Conservation (phyloP, 257 asterid genomes). For the Ophiorrhiza pumila region DNA sequence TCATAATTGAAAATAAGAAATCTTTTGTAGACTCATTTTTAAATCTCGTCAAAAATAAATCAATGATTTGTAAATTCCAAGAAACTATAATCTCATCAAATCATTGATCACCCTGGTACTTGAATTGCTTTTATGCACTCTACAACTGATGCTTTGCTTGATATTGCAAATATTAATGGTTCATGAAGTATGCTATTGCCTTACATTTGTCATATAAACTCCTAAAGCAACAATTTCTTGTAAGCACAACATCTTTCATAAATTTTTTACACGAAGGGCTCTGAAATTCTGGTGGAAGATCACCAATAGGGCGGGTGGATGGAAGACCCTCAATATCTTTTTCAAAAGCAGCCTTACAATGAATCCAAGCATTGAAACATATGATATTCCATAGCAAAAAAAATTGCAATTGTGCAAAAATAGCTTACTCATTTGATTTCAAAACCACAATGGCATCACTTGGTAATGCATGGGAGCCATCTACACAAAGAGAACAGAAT, state of each 20-base stretch:
- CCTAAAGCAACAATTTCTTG: slow-evolving; percentile 93
- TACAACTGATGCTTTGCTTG: slow-evolving; percentile 65
- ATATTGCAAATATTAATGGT: slow-evolving; percentile 69
- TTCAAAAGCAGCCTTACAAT: slow-evolving; percentile 90
- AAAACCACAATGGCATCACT: slow-evolving; percentile 86
- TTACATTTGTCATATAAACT: slow-evolving; percentile 97
- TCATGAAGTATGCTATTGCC: slow-evolving; percentile 64
- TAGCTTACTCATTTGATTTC: slow-evolving; percentile 85
- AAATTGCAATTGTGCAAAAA: neutral
- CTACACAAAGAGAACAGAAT: too few relatives aligned
- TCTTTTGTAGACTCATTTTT: too few relatives aligned
- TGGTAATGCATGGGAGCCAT: slow-evolving; percentile 92
- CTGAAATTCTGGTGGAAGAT: slow-evolving; percentile 86
- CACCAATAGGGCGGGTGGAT: slow-evolving; percentile 74
- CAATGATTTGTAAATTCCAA: neutral
- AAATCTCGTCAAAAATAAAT: too few relatives aligned
- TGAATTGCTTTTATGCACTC: slow-evolving; percentile 91
- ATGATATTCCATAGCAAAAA: neutral
- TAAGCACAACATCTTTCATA: slow-evolving; percentile 93
- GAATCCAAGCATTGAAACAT: neutral
- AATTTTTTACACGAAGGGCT: slow-evolving; percentile 98
- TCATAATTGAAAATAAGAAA: too few relatives aligned
- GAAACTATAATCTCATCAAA: neutral
- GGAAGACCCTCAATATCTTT: slow-evolving; percentile 95
- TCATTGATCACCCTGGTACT: slow-evolving; percentile 34